A percentile compares a stretch with the other conserved stretches of the same genome.
phyloP scores from a whole-genome alignment of 2,329 filamentous ascomycete genomes.

The Clarireedia hainanense region DNA sequence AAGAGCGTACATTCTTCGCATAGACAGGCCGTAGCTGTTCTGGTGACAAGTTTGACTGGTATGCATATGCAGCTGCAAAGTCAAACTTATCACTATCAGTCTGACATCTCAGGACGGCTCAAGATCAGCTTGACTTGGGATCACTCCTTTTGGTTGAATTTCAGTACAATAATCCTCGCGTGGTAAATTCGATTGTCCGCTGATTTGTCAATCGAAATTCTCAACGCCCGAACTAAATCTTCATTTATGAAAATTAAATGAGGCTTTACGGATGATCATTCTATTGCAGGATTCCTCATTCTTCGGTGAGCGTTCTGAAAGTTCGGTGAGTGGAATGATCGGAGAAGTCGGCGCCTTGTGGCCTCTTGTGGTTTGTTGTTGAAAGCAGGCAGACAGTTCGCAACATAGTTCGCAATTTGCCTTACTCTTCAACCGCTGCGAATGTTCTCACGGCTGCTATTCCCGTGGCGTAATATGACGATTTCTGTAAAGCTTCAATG shows the following conservation, averaged over 20 bases:
- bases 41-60: neutral
- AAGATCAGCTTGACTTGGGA: neutral
- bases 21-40: neutral
- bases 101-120: neutral
- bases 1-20: neutral
- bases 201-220: neutral
- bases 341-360: neutral
- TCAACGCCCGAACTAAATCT: neutral
- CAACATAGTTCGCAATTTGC: neutral
- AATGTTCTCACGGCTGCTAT: neutral
- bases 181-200: neutral
- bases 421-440: neutral
- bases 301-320: neutral
- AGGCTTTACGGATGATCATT: neutral
- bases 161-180: neutral
- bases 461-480: neutral
- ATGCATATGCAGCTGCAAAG: slow-evolving; percentile 6
- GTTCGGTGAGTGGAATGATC: neutral
- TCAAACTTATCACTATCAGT: neutral
- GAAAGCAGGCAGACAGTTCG: neutral
- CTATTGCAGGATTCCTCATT: neutral
- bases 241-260: neutral
- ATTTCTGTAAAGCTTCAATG: neutral
- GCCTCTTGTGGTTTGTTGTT: slow-evolving; percentile 4
- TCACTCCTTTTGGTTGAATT: neutral